Percentiles rank a stretch among this genome's conserved stretches.
These are phyloP conservation scores for Acrocalymma vagum DNA, from an alignment of 2,329 filamentous ascomycete genomes.

Conservation along the genomic window DNA sequence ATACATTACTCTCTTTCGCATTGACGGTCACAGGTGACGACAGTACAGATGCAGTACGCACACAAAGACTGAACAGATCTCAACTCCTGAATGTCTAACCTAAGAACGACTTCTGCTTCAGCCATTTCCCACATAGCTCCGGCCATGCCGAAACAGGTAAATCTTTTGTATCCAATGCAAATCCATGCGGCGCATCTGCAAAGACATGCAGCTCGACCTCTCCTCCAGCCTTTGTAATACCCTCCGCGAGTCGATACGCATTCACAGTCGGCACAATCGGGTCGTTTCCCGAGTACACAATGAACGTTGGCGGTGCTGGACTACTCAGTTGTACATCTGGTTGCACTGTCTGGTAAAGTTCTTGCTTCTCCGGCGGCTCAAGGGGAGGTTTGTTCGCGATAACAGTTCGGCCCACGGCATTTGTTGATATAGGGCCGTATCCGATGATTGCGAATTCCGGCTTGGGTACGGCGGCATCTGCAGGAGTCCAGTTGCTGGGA, in stretches of 20 bases:
- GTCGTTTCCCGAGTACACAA: constrained; percentile 28
- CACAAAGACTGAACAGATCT: too few species aligned
- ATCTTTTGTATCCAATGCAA: constrained; percentile 22
- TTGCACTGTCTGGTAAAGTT: constrained; percentile 24
- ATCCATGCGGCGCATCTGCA: constrained; percentile 28
- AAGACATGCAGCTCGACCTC: constrained; percentile 28
- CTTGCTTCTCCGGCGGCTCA: constrained; percentile 24
- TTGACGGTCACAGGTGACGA: too few species aligned
- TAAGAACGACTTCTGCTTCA: constrained; percentile 19
- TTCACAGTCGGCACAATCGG: constrained; percentile 24
- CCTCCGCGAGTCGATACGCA: constrained; percentile 25
- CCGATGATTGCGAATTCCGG: constrained; percentile 26
- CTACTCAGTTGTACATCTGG: constrained; percentile 23
- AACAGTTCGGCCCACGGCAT: constrained; percentile 24
- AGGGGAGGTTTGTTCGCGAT: constrained; percentile 21
- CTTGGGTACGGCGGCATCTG: constrained; percentile 1
- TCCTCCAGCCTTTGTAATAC: constrained; percentile 11
- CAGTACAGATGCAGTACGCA: too few species aligned
- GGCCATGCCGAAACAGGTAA: constrained; percentile 24
- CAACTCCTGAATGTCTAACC: too few species aligned
- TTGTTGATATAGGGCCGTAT: constrained; percentile 29
- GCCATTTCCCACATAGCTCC: constrained; percentile 23
- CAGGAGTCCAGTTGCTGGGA: constrained; percentile 14
- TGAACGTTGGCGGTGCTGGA: constrained; percentile 19
- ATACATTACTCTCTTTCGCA: too few species aligned